phyloP scores from a whole-genome alignment of 768 basidiomycete species.

The Scleroderma citrinum region DNA sequence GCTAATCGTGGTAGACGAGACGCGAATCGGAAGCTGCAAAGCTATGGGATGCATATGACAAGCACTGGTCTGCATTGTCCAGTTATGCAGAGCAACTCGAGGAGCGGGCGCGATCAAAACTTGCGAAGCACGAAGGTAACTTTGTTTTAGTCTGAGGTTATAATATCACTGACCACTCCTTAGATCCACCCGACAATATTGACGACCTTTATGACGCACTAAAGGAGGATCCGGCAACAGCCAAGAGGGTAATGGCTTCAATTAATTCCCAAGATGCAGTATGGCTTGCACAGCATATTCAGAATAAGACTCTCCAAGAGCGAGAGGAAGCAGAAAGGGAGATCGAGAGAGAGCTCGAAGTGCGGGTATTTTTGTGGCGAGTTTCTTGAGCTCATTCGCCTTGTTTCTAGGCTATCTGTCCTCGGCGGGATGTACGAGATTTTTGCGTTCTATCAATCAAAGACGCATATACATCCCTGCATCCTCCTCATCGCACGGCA shows the following conservation, averaged over 20 bases:
- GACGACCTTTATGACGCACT: slow-evolving; percentile 59
- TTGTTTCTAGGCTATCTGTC: slow-evolving; percentile 47
- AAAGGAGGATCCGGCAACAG: slow-evolving; percentile 46
- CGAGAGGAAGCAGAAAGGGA: slow-evolving; percentile 48
- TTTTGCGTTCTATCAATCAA: slow-evolving; percentile 69
- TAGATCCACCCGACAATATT: slow-evolving; percentile 37
- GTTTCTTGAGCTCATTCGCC: background rate
- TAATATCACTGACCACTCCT: background rate
- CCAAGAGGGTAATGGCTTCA: slow-evolving; percentile 36
- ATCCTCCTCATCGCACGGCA: slow-evolving; percentile 52
- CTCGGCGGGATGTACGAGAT: slow-evolving; percentile 65
- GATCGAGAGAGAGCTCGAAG: slow-evolving; percentile 70
- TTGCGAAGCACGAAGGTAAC: slow-evolving; percentile 40
- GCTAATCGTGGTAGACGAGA: slow-evolving; percentile 37
- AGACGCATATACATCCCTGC: slow-evolving; percentile 52
- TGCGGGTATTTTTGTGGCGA: slow-evolving; percentile 28
- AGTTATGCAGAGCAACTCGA: slow-evolving; percentile 65
- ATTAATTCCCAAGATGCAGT: slow-evolving; percentile 46
- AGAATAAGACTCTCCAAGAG: slow-evolving; percentile 42
- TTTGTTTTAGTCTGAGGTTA: background rate
- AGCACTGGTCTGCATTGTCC: slow-evolving; percentile 45
- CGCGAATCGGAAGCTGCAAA: slow-evolving; percentile 55
- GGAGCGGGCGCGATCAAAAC: slow-evolving; percentile 44
- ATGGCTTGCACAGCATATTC: slow-evolving; percentile 55
- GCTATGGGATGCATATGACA: slow-evolving; percentile 52